These are phyloP conservation scores for Hortiboletus flavorubellus DNA, from an alignment of 768 basidiomycete genomes.

Conservation along the genomic window DNA sequence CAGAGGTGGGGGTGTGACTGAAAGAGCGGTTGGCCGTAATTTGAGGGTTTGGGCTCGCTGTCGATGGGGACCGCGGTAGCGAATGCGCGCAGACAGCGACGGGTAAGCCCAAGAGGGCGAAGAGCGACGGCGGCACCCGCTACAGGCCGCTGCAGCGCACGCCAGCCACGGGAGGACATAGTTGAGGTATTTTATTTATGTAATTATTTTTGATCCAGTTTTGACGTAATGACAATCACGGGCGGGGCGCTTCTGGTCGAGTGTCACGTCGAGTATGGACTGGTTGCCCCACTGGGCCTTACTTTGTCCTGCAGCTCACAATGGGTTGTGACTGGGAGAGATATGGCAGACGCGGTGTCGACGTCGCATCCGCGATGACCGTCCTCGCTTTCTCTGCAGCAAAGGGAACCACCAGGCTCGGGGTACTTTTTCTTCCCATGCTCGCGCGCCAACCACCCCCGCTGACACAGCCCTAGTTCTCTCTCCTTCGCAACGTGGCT, in stretches of 20 bases:
- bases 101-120: neutral
- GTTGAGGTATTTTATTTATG: neutral
- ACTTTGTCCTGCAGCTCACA: neutral
- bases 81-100: slow-evolving; percentile 22
- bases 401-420: slow-evolving; percentile 64
- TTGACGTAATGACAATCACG: slow-evolving; percentile 19
- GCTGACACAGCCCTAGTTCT: slow-evolving; percentile 50
- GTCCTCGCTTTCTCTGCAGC: slow-evolving; percentile 66
- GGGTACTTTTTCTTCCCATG: slow-evolving; percentile 44
- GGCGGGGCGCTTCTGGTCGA: slow-evolving; percentile 1
- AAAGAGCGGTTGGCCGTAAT: slow-evolving; percentile 75
- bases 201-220: neutral
- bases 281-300: slow-evolving; percentile 14
- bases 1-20: slow-evolving; percentile 81
- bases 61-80: slow-evolving; percentile 32
- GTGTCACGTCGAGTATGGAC: slow-evolving; percentile 18
- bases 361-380: slow-evolving; percentile 61
- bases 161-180: slow-evolving; percentile 23
- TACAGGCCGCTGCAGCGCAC: slow-evolving; percentile 8
- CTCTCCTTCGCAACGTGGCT: slow-evolving; percentile 59
- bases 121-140: neutral
- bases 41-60: slow-evolving; percentile 57
- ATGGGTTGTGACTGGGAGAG: slow-evolving; percentile 40
- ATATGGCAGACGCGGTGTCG: slow-evolving; percentile 55
- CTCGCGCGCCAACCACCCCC: slow-evolving; percentile 1